Percentiles rank a stretch among this genome's conserved stretches.
Evolutionary conservation across 352 stramenopile species (phyloP).

Genomic region (Globisporangium lucens): DNA sequence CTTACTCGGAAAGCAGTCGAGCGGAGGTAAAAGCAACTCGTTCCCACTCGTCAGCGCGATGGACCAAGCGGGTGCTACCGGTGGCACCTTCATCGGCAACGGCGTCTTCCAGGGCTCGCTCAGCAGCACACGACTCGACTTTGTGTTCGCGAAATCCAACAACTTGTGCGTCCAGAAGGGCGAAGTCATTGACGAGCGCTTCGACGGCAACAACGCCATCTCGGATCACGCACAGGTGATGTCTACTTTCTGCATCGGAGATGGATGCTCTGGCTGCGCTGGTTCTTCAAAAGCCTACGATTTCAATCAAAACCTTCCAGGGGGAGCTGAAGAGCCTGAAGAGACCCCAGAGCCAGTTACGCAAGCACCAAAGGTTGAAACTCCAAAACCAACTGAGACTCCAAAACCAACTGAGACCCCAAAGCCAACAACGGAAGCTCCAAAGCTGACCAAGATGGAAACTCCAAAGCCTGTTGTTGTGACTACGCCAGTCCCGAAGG

Average conservation of each 20-base stretch:
- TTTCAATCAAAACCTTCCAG: not conserved
- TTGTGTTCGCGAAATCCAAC: conserved; percentile 12
- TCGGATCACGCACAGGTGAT: conserved; percentile 19
- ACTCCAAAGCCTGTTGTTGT: not conserved
- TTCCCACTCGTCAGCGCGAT: conserved; percentile 17
- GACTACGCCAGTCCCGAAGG: not conserved
- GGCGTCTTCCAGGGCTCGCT: conserved; percentile 16
- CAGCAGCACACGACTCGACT: conserved; percentile 19
- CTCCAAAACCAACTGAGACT: not conserved
- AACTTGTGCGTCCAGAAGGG: conserved; percentile 18
- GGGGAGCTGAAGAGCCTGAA: not conserved
- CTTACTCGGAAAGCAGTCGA: conserved; percentile 8
- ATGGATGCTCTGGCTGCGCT: conserved; percentile 10
- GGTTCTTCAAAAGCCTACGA: not conserved
- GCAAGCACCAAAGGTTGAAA: not conserved
- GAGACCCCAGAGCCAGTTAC: not conserved
- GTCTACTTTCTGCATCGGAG: conserved; percentile 17
- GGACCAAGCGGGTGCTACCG: conserved; percentile 5
- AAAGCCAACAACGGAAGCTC: conserved; percentile 3
- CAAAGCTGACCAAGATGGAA: not conserved
- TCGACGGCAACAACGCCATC: conserved; percentile 18
- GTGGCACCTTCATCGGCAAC: conserved; percentile 22
- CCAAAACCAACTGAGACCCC: not conserved
- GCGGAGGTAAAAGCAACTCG: conserved; percentile 1
- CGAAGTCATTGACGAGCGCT: conserved; percentile 15